phyloP scores from a whole-genome alignment of 345 rosid species.

The Bruguiera sexangula region DNA sequence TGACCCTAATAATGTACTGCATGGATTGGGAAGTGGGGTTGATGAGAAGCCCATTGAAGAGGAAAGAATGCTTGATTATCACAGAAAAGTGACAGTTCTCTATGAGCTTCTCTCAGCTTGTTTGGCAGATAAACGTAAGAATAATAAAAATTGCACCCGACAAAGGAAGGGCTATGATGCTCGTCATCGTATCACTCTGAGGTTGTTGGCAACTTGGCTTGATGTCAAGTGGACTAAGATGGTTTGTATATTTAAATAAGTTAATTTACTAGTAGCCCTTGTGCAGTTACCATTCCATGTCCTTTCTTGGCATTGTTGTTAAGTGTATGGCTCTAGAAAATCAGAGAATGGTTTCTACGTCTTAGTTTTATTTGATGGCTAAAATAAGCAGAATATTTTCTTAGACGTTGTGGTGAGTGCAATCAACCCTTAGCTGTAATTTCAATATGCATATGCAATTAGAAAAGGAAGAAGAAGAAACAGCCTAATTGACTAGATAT shows the following conservation, averaged over 20 bases:
- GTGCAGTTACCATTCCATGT: neutral
- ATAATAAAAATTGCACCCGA: constrained; percentile 44
- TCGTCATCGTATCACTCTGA: constrained; percentile 82
- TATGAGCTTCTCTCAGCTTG: constrained; percentile 91
- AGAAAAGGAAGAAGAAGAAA: too few species aligned
- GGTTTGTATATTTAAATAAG: constrained; percentile 42
- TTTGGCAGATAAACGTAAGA: constrained; percentile 62
- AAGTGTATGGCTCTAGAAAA: neutral
- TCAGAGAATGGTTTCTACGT: too few species aligned
- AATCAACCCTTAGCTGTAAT: neutral
- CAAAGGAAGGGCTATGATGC: constrained; percentile 91
- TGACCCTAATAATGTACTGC: constrained; percentile 25
- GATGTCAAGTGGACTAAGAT: constrained; percentile 77
- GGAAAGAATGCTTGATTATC: constrained; percentile 55
- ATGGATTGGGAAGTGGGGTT: constrained; percentile 26
- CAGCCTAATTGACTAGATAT: neutral
- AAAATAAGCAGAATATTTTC: neutral
- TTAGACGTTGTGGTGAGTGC: neutral
- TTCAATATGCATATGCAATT: neutral
- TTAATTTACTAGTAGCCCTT: constrained; percentile 10
- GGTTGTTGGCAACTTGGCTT: constrained; percentile 82
- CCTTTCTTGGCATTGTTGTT: neutral
- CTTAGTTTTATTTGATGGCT: too few species aligned
- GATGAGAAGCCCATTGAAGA: constrained; percentile 58
- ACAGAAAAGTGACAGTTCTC: constrained; percentile 73